Evolutionary conservation across 208 protist species (phyloP), one percentile per base, ranked within the genome.

Genomic region (Trichomonas vaginalis): DNA sequence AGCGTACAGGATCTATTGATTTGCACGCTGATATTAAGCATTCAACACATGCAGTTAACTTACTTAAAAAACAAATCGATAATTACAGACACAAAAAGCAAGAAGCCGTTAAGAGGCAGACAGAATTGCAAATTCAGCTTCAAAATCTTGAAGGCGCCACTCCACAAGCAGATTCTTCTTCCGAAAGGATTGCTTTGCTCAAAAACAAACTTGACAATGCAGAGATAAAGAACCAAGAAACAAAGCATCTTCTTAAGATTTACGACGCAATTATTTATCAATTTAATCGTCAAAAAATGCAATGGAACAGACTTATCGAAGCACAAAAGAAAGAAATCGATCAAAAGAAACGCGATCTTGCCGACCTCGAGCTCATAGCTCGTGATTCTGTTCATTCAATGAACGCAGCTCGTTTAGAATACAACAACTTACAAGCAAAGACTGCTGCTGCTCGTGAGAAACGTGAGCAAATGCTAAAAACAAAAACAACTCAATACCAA

Each of bases 271-370:
- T 92, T 10, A 92, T 92, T 51, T 51, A 51, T 42, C 86, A 92
- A 92, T 92, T 92, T 47, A 45, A 92, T 8, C 48, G 45, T 51
- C 86, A 92, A 92, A 35, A 92, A 51, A 92, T 92, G 86, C 23
- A 42, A 8, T 92, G 45, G 45, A 51, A 48, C 27, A 42, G 40
- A 39, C 23, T 92, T 15, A 27, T 92, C 32, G 40, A 51, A n/a
- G 14, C 23, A 2, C 15, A 35, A 39, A 42, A 92, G 32, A 14
- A 51, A 21, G 45, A 92, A 39, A 92, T 92, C 15, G 86, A 92
- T 14, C 45, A 51, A 92, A 51, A 27, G 32, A 48, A 92, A 9
- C 23, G 86, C 42, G 86, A 92, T 39, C 42, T 92, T n/a, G 21
- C 27, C 15, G 40, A 35, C 37, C 86, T 92, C n/a, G 17, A 48